Evolutionary conservation across 1,139 yeast genomes (phyloP).

Genomic region (Pichia sp.): DNA sequence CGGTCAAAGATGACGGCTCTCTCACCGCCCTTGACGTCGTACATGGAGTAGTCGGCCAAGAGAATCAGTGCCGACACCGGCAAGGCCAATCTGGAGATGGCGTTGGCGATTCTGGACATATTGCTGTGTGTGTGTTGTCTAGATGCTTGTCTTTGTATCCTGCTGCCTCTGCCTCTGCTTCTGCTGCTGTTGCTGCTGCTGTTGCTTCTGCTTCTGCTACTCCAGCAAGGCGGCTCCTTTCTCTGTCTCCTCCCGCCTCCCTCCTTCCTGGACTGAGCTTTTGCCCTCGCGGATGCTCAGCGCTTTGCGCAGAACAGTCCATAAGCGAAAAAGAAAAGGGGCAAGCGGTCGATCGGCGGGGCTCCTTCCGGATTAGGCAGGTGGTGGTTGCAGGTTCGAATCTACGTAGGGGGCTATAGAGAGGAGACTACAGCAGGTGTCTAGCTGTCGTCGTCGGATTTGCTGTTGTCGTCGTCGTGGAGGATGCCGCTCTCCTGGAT

Average conservation of each 20-base stretch:
- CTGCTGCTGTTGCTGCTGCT: neutral
- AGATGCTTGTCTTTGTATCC: neutral
- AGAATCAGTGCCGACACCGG: constrained; percentile 68
- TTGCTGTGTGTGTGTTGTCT: neutral
- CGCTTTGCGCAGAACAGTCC: no score
- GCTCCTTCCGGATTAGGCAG: no score
- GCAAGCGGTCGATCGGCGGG: no score
- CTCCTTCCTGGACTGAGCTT: no score
- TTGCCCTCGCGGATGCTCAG: no score
- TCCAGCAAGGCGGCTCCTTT: no score
- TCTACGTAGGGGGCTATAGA: no score
- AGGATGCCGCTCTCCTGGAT: constrained; percentile 58
- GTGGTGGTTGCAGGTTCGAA: no score
- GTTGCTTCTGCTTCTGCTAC: no score
- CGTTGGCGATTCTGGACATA: constrained; percentile 42
- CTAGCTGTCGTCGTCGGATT: neutral
- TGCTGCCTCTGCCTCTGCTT: neutral
- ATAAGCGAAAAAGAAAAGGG: no score
- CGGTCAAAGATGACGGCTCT: constrained; percentile 96
- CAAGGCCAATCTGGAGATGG: constrained; percentile 47
- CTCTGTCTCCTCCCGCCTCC: no score
- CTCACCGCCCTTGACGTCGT: constrained; percentile 94
- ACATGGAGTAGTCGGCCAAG: constrained; percentile 68
- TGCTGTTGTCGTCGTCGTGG: constrained; percentile 38
- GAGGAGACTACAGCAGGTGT: neutral